Evolutionary conservation across 352 stramenopile genomes (phyloP), one percentile per base, ranked within the genome.

Genomic region (Globisporangium acanthophoron): DNA sequence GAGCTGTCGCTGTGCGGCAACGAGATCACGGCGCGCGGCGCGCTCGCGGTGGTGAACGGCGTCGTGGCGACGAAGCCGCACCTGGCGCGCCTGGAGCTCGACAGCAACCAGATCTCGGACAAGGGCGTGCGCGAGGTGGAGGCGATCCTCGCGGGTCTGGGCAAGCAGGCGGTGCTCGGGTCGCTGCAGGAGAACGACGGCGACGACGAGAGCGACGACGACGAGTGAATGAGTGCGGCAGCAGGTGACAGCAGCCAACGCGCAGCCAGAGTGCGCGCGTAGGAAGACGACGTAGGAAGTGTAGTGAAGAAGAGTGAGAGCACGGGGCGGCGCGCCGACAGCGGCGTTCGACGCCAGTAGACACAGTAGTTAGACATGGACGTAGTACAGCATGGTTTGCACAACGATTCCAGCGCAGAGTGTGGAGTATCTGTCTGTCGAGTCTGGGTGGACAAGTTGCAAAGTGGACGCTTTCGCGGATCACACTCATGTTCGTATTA

Each of bases 121-220:
- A 79, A 76, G 61, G 82, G 79, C 27, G 68, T 92, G 20, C 54
- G 20, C 11, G 59, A 71, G n/a, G 43, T 92, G 18, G 64, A 78
- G 64, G 57, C 58, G 1, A 44, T 78, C 2, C 67, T 95, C 2
- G 62, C 65, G 11, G 62, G 62, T 16, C 62, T 74, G 35, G 78
- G 78, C 35, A 88, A 87, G 55, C 56, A 52, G n/a, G 52, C 54
- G 6, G 70, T 85, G 31, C 74, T 95, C 4, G 84, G 80, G 44
- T 84, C 79, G 51, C 70, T 95, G n/a, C 64, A 92, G 52, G 85
- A 95, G 48, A 95, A 95, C 65, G 82, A 89, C 54, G 78, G 80
- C 37, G 82, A 92, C 51, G 76, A 86, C 21, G 82, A 89, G 54
- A 83, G 73, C 64, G 72, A 84, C 56, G 58, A 64, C 44, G 58